Percentiles rank a stretch among this genome's conserved stretches.
Evolutionary conservation across 2,329 filamentous ascomycete species (phyloP).

Genomic region (Alternaria infectoria): DNA sequence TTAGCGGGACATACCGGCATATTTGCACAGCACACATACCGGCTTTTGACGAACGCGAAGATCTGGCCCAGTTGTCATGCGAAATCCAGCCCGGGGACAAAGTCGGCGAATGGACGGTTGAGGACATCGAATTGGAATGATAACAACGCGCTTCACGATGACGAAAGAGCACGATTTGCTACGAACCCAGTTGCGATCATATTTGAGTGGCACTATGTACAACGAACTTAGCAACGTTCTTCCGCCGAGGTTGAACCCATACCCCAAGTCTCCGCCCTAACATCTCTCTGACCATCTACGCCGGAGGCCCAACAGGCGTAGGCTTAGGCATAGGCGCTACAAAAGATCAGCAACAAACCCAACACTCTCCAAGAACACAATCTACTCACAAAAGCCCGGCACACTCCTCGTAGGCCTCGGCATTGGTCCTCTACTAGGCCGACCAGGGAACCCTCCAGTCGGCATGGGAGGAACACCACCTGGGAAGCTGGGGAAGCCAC

Average conservation of each 20-base stretch:
- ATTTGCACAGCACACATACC: neutral
- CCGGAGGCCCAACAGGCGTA: neutral
- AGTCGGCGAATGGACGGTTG: neutral
- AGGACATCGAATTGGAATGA: too few species aligned
- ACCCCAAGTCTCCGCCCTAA: neutral
- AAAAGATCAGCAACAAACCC: neutral
- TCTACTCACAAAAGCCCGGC: neutral
- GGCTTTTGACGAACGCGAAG: neutral
- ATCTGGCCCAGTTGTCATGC: rapidly evolving
- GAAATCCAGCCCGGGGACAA: neutral
- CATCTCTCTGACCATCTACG: neutral
- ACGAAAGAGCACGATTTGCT: too few species aligned
- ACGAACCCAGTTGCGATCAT: too few species aligned
- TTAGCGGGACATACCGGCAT: neutral
- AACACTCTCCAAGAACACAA: neutral
- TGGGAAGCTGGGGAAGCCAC: neutral
- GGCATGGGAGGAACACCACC: neutral
- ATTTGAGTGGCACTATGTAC: too few species aligned
- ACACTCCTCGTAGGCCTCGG: neutral
- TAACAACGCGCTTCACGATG: too few species aligned
- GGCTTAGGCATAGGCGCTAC: neutral
- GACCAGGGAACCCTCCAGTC: slow-evolving; percentile 4
- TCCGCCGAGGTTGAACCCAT: neutral
- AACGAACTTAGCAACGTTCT: neutral
- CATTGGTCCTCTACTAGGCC: neutral